Conservation (phyloP, 2,329 filamentous ascomycete genomes). For the Colletotrichum echinochloae region DNA sequence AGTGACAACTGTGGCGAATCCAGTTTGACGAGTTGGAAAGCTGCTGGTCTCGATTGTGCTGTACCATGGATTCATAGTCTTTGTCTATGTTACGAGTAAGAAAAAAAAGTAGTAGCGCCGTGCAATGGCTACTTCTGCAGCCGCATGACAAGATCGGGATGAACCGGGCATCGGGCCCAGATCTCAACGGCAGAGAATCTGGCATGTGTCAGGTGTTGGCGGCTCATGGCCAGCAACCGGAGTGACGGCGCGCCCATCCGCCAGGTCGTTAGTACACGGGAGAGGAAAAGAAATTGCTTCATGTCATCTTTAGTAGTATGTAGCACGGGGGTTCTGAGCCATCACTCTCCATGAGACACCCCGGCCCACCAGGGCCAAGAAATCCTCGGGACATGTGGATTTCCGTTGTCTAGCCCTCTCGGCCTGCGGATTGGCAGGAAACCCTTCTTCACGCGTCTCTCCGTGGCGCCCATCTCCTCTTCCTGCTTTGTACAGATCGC, state of each 20-base stretch:
- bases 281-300: slow-evolving; percentile 19
- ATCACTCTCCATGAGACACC: slow-evolving; percentile 20
- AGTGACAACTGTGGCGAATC: not conserved
- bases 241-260: slow-evolving; percentile 5
- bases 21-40: not conserved
- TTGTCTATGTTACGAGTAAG: not conserved
- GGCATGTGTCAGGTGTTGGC: not conserved
- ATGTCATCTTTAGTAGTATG: slow-evolving; percentile 10
- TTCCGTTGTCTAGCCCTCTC: not conserved
- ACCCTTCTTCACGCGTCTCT: not conserved
- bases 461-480: not conserved
- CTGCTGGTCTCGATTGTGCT: not conserved
- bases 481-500: not conserved
- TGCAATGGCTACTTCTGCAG: no score
- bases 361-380: slow-evolving; percentile 19
- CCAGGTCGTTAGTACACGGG: not conserved
- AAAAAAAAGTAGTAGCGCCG: not conserved
- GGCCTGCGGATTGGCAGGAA: not conserved
- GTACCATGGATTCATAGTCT: no score
- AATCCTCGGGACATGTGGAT: slow-evolving; percentile 25
- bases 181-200: not conserved
- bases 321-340: slow-evolving; percentile 4
- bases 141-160: not conserved
- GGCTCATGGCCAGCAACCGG: not conserved
- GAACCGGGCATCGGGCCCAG: no score